Evolutionary conservation across 345 rosid genomes (phyloP), one percentile per base, ranked within the genome.

Genomic region (Gossypium rotundifolium): DNA sequence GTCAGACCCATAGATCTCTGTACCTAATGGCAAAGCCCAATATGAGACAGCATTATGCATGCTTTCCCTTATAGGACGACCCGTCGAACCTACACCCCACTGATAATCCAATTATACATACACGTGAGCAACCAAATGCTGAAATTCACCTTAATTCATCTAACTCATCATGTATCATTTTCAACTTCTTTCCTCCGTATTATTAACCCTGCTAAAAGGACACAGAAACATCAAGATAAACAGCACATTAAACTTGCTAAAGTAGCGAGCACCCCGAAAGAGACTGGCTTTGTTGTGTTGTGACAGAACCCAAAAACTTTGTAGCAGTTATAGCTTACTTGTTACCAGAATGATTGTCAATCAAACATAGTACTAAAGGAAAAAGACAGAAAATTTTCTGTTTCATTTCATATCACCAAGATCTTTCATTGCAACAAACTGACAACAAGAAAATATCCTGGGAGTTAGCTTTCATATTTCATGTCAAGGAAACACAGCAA

Each of bases 291-390:
- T 20, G 51, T 11, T 18, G 8, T 42, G 70, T 20, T 65, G 70
- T 42, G 51, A 42, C 33, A 65, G 13, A 20, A 45, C 71, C 46
- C 17, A 45, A 44, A 18, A 66, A 22, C 12, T 0, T 18, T 45
- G 11, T 65, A 65, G 29, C 29, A 20, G 53, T 2, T 18, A 5
- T 44, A 11, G 54, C 53, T 65, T 22, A 66, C 29, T 53, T 11
- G 52, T 20, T 45, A 66, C 33, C 71, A 22, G 52, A 11, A 65
- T 18, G 53, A 11, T 65, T 65, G 33, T 53, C 71, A 20, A 22
- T 65, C 52, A 44, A 65, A 44, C 70, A 65, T 44, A 20, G 33
- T 22, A 65, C 70, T 11, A 65, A 65, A 66, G 71, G 71, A 66
- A 22, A 22, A 45, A 45, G 71, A 66, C 54, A 44, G 4, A 10